Evolutionary conservation across 169 alveolate species (phyloP).

Genomic region (Eimeria zaria): DNA sequence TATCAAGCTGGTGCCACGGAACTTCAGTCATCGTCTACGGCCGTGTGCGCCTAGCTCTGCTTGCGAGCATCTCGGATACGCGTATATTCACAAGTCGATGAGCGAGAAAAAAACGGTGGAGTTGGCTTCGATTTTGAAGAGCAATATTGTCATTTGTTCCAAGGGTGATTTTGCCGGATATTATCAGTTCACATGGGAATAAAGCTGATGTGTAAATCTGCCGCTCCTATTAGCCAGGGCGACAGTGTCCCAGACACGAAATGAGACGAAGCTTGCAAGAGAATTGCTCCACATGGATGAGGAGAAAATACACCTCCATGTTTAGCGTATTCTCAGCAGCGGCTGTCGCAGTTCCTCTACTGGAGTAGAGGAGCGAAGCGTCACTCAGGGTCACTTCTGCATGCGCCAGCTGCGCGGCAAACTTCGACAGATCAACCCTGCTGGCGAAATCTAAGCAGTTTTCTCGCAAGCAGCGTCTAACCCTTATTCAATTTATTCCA

Average conservation of each 20-base stretch:
- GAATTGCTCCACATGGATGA: background rate
- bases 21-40: slow-evolving; percentile 44
- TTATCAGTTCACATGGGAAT: background rate
- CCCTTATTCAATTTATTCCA: background rate
- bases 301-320: background rate
- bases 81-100: background rate
- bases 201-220: background rate
- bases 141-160: background rate
- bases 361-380: background rate
- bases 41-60: background rate
- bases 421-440: background rate
- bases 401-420: background rate
- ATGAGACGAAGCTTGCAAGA: background rate
- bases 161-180: background rate
- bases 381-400: slow-evolving; percentile 54
- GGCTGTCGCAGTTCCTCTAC: background rate
- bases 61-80: background rate
- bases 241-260: background rate
- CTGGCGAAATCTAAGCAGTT: background rate
- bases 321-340: background rate
- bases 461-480: background rate
- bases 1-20: slow-evolving; percentile 35
- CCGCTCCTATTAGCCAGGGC: background rate
- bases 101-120: background rate
- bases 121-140: background rate